Evolutionary conservation across 177 flowering plant genomes (phyloP).

Genomic region (Tripterygium wilfordii): DNA sequence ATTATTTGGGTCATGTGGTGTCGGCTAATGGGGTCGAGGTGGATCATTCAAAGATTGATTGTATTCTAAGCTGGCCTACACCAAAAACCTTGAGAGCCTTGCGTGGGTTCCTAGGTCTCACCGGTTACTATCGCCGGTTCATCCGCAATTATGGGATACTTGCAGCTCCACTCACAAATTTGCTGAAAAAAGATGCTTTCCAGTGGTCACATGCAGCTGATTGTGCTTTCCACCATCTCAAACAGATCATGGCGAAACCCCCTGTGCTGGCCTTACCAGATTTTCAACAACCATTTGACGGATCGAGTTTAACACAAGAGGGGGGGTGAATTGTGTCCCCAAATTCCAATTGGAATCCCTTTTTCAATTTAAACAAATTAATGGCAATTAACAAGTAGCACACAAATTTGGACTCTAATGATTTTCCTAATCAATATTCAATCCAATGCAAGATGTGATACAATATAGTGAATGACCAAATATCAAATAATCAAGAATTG

Average conservation of each 20-base stretch:
- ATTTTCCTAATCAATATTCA: too few relatives aligned
- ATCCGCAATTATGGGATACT: neutral
- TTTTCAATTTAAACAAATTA: too few relatives aligned
- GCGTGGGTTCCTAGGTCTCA: slow-evolving; percentile 7
- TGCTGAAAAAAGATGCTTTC: neutral
- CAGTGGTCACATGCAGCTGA: neutral
- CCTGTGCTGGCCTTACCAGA: slow-evolving; percentile 7
- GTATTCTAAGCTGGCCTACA: slow-evolving; percentile 8
- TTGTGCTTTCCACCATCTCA: neutral
- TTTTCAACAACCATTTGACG: neutral
- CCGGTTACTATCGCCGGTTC: slow-evolving; percentile 5
- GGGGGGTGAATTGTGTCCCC: neutral
- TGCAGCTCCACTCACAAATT: neutral
- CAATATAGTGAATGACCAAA: too few relatives aligned
- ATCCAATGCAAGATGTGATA: too few relatives aligned
- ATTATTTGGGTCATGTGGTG: neutral
- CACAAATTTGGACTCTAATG: too few relatives aligned
- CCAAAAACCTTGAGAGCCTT: neutral
- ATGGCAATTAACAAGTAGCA: too few relatives aligned
- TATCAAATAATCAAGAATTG: too few relatives aligned
- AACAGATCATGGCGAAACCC: neutral
- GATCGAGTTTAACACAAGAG: slow-evolving; percentile 5
- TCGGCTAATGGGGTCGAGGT: neutral
- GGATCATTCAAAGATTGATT: neutral
- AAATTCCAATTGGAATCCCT: too few relatives aligned